Evolutionary conservation across 441 rosid genomes (phyloP).

Genomic region (Eruca vesicaria): DNA sequence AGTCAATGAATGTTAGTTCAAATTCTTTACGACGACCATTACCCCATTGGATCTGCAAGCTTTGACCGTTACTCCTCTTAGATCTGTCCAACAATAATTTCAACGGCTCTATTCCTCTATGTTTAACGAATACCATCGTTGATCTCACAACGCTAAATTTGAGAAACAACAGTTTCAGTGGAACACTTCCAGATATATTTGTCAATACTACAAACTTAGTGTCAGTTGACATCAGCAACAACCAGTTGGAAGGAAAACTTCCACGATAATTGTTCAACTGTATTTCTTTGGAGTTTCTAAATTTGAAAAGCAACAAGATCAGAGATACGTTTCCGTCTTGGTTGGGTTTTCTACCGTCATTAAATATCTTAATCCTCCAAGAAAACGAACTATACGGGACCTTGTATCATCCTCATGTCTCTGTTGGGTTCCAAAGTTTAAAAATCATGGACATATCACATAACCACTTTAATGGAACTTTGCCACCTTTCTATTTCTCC

Average conservation of each 20-base stretch:
- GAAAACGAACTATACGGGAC: too few relatives aligned
- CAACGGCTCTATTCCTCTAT: neutral
- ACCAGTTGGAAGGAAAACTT: neutral
- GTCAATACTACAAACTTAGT: neutral
- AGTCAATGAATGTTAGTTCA: neutral
- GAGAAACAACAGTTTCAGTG: neutral
- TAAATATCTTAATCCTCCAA: too few relatives aligned
- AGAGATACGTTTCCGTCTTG: too few relatives aligned
- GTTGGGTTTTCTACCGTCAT: too few relatives aligned
- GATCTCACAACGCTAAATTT: neutral
- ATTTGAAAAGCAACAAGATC: neutral
- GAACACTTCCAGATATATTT: neutral
- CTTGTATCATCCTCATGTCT: too few relatives aligned
- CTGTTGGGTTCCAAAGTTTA: too few relatives aligned
- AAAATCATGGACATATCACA: too few relatives aligned
- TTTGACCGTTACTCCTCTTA: neutral
- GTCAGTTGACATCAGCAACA: neutral
- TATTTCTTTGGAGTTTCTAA: neutral
- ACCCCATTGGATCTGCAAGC: neutral
- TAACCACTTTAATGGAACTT: too few relatives aligned
- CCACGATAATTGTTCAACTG: neutral
- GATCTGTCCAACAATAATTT: neutral
- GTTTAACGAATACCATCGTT: neutral
- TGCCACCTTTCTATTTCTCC: too few relatives aligned
- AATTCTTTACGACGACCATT: neutral